phyloP scores from a whole-genome alignment of 768 basidiomycete genomes.

The Termitomyces sp. region DNA sequence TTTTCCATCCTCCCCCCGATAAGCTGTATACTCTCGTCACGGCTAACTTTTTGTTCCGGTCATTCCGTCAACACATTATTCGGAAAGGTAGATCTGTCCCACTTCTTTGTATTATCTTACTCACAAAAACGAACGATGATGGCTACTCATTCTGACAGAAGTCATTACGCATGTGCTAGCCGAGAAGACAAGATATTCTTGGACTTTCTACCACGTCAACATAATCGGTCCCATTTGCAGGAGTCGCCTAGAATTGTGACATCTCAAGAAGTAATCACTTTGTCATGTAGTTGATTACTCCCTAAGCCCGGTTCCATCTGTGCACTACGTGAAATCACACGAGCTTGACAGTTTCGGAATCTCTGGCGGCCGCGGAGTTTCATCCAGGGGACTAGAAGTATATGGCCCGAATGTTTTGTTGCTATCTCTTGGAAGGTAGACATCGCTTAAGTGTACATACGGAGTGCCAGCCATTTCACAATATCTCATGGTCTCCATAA shows the following conservation, averaged over 20 bases:
- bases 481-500: neutral
- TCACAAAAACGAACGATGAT: neutral
- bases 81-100: neutral
- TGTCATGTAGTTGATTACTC: neutral
- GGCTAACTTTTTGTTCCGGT: constrained; percentile 2
- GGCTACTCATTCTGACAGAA: neutral
- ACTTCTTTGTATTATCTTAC: neutral
- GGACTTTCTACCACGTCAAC: neutral
- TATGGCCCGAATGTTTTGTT: neutral
- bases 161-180: neutral
- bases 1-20: neutral
- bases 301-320: neutral
- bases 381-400: neutral
- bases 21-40: neutral
- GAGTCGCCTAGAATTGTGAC: neutral
- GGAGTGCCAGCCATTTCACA: neutral
- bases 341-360: neutral
- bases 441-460: neutral
- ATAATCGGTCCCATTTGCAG: neutral
- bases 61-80: neutral
- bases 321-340: neutral
- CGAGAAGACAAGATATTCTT: neutral
- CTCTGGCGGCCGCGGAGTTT: neutral
- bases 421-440: neutral
- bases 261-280: neutral